Base-by-base conservation (phyloP, 1,284 basidiomycete genomes). In the Leccinum pachyderme region DNA sequence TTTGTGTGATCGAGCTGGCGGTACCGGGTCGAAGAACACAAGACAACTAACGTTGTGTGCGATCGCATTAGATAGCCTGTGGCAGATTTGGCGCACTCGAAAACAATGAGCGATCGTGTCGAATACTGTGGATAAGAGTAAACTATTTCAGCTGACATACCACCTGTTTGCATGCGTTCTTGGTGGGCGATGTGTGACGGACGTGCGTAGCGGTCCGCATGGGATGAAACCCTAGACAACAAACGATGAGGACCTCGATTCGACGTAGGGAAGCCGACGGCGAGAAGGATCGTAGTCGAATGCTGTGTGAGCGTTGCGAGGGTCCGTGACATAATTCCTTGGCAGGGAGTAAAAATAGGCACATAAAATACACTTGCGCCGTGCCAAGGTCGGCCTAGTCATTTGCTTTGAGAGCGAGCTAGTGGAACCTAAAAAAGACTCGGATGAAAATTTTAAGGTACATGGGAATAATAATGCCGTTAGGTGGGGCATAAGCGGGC, bases 41-140 rank as follows among this genome's bases (percentile, higher is more conserved):
- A 44, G 24, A 44, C 24, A 12, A 0, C 22, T 46, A 33, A 61
- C 4, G 31, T 32, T 39, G 27, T 5, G 18, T 24, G 6, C 39
- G 53, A 52, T 55, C 15, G 28, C 11, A 44, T 51, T 39, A 15
- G 4, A 46, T 27, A 33, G 11, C 56, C 48, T 18, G 41, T 13
- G 12, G 57, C 58, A 7, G 35, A 64, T 62, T 48, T 58, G 7
- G 43, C 57, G 35, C 53, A 45, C 53, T 46, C 33, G 50, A 47
- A 29, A 28, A 31, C 18, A 32, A 29, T 29, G 18, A 44, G 41
- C 28, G 24, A 25, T 18, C 31, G 27, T 46, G 27, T 33, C 37
- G 43, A 33, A 24, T 47, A 18, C 46, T 24, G 32, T 9, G 50
- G 27, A n/a, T 9, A 18, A 39, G 15, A 41, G 29, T 35, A n/a